Evolutionary conservation across 208 protist species (phyloP), one percentile per base, ranked within the genome.

Genomic region (Angomonas ambiguus): DNA sequence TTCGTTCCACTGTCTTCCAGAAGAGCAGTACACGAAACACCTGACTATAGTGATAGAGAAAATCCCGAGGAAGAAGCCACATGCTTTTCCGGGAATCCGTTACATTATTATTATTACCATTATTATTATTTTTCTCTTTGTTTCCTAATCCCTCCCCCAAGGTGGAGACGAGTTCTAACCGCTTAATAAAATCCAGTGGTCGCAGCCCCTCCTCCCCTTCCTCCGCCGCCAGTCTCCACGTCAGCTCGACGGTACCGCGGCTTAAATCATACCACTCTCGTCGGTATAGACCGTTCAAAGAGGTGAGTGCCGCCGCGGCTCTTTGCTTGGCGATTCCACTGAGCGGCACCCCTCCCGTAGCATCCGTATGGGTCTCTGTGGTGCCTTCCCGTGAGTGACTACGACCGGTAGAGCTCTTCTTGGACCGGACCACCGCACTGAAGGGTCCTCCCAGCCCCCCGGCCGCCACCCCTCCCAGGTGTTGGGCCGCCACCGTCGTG

Each of bases 181-280:
- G 38, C 16, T 45, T 45, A 16, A 45, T 45, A 16, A 45, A 45
- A 16, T 45, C 38, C 16, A 45, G 38, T 16, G 38, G 38, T 45
- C 38, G 38, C 11, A 45, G 38, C 38, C 11, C 38, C 13, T 66
- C 30, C 1, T 35, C 60, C 24, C 56, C 63, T 11, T 38, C 24
- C 11, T 32, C n/a, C 6, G 6, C 11, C 11, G 16, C n/a, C 27
- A 77, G 32, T n/a, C 13, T 10, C 76, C 67, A 77, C 41, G 58
- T 55, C 20, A 82, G 18, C 30, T 16, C 70, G 32, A 77, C 53
- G 13, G 80, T 85, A 34, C 72, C 65, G 1, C 65, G 55, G 2
- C 83, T 78, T 56, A 75, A 80, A 6, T 59, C 62, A 35, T 67
- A 66, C 84, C 84, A 91, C 64, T 87, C 80, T 8, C 72, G 70